Conservation (phyloP, 345 rosid genomes). For the Lepidium aucheri region DNA sequence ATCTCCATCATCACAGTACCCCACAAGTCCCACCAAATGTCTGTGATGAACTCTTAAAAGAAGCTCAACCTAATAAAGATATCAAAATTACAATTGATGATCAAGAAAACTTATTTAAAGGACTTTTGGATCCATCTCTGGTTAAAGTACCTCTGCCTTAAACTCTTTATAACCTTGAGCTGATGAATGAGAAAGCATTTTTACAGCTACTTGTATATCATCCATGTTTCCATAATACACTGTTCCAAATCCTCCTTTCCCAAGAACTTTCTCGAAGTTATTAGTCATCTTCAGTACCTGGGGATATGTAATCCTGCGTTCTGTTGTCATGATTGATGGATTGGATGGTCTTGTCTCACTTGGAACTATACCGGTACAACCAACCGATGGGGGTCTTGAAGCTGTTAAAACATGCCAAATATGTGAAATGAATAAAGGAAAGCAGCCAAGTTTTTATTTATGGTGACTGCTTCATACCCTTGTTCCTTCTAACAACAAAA, state of each 20-base stretch:
- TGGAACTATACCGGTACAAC: neutral
- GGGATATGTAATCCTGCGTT: conserved; percentile 9
- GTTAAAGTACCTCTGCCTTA: conserved; percentile 27
- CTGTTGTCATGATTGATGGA: conserved; percentile 2
- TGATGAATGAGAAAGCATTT: conserved; percentile 30
- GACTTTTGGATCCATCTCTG: too few species aligned
- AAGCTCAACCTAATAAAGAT: conserved; percentile 32
- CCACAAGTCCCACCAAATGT: too few species aligned
- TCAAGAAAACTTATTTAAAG: too few species aligned
- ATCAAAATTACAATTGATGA: neutral
- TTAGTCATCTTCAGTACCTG: conserved; percentile 23
- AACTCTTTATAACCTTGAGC: conserved; percentile 33
- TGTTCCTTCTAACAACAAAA: neutral
- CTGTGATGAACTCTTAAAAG: conserved; percentile 44
- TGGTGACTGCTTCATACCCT: too few species aligned
- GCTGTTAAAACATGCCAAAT: neutral
- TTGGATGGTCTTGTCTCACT: neutral
- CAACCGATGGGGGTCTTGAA: neutral
- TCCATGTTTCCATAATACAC: conserved; percentile 20
- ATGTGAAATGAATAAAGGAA: neutral
- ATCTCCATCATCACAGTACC: too few species aligned
- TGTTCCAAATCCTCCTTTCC: conserved; percentile 28
- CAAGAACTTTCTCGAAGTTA: conserved; percentile 23
- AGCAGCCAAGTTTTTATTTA: too few species aligned
- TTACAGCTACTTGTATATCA: conserved; percentile 21